Evolutionary conservation across 768 basidiomycete genomes (phyloP), one percentile per base, ranked within the genome.

Genomic region (Pleurotus tuoliensis): DNA sequence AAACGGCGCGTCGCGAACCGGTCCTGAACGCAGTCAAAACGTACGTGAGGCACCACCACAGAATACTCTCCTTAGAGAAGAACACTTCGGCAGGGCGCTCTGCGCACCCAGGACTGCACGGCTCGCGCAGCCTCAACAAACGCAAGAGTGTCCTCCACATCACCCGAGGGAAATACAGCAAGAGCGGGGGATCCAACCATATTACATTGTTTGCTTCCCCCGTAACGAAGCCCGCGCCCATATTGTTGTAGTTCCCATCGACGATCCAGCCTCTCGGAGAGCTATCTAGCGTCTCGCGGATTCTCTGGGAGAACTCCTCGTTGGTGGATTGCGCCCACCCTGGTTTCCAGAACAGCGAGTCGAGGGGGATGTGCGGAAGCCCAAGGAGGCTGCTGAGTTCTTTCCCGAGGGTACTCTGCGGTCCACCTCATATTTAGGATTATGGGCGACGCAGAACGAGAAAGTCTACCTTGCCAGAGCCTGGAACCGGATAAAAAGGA

Each of bases 111-210:
- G 74, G 72, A 27, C 77, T 78, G 61, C 84, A 84, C 0, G 74
- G 62, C 2, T 65, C 57, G 0, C 52, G 38, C 18, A 75, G 58
- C 1, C 73, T 49, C 8, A 78, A 47, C 9, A 82, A 56, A 18
- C 83, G 76, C 57, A 71, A 63, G n/a, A 84, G 62, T 0, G 85
- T 87, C 47, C 86, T 75, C 54, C 71, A 60, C 57, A 79, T 63
- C 22, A 87, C 61, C 13, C 87, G 82, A 18, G 86, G 83, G 54
- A 88, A 74, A 69, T 88, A 88, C 8, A 81, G 66, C 7, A 71
- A 15, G 34, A 88, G 69, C 11, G 86, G 87, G 6, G 86, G 85
- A 60, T 88, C 86, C 18, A 88, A 70, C 87, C 87, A 85, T 18
- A 85, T 75, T 6, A 80, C 62, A 62, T 84, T 82, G 3, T 82